A percentile compares a stretch with the other conserved stretches of the same genome.
phyloP scores from a whole-genome alignment of 352 stramenopile species.

The Phytophthora niederhauseri region DNA sequence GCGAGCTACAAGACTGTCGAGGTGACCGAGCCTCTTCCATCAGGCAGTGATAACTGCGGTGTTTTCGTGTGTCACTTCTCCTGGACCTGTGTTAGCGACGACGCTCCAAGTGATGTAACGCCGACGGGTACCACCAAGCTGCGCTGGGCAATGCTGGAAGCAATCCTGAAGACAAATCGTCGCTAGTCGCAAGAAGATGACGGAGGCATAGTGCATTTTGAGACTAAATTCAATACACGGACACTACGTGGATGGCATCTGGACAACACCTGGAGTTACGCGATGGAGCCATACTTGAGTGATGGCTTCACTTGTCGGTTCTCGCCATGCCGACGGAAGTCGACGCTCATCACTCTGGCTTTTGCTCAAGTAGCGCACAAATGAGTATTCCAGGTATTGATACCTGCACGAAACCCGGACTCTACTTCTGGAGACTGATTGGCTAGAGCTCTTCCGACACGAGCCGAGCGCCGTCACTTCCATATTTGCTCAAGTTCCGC shows the following conservation, averaged over 20 bases:
- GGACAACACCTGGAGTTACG: constrained; percentile 4
- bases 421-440: neutral
- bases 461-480: neutral
- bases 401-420: neutral
- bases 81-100: constrained; percentile 5
- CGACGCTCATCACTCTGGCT: neutral
- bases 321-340: neutral
- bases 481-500: neutral
- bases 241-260: constrained; percentile 7
- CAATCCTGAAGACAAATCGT: constrained; percentile 5
- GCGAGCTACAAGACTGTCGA: neutral
- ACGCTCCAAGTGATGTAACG: constrained; percentile 1
- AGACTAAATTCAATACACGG: constrained; percentile 11
- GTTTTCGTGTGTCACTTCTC: constrained; percentile 14
- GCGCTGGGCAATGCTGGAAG: constrained; percentile 3
- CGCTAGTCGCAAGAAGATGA: neutral
- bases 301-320: neutral
- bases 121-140: neutral
- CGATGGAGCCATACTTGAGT: neutral
- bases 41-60: constrained; percentile 12
- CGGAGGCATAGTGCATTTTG: neutral
- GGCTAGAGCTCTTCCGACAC: neutral
- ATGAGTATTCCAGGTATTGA: no score
- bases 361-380: constrained; percentile 5
- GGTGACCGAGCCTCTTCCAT: constrained; percentile 4